phyloP scores from a whole-genome alignment of 371 early-diverging fungal genomes.

The Mucor piriformis region DNA sequence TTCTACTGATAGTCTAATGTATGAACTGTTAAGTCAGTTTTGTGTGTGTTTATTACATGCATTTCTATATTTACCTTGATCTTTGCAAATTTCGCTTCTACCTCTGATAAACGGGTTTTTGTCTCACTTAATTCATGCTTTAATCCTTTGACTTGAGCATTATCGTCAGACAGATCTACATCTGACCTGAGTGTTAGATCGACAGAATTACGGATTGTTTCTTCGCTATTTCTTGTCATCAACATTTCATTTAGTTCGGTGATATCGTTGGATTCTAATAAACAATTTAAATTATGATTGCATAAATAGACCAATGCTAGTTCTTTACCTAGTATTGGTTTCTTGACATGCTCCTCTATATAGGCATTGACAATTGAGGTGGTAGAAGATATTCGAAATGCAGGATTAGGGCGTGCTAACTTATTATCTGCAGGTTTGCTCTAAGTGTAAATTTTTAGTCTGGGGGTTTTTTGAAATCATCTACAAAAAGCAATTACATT shows the following conservation, averaged over 20 bases:
- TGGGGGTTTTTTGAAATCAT: no score
- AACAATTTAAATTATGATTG: no score
- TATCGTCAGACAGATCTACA: slow-evolving; percentile 5
- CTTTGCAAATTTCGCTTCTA: slow-evolving; percentile 45
- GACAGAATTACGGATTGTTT: slow-evolving; percentile 15
- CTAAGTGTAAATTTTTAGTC: neutral
- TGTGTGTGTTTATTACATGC: neutral
- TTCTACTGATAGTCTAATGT: slow-evolving; percentile 49
- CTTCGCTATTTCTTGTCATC: slow-evolving; percentile 24
- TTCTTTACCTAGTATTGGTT: slow-evolving; percentile 9
- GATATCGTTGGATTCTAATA: slow-evolving; percentile 14
- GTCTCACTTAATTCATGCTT: slow-evolving; percentile 35
- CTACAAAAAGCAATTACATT: no score
- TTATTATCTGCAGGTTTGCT: neutral
- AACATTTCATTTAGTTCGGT: slow-evolving; percentile 25
- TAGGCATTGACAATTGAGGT: slow-evolving; percentile 36
- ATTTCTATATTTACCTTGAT: slow-evolving; percentile 35
- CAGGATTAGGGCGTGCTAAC: neutral
- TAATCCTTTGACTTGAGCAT: slow-evolving; percentile 10
- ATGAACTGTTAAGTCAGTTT: no score
- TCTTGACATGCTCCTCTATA: slow-evolving; percentile 13
- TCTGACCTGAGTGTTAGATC: neutral
- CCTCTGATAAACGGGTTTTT: slow-evolving; percentile 34
- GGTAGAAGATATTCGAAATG: slow-evolving; percentile 25
- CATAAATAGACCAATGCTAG: neutral